These are phyloP conservation scores for Capsicum chinense DNA, from an alignment of 257 asterid species.

Conservation along the genomic window DNA sequence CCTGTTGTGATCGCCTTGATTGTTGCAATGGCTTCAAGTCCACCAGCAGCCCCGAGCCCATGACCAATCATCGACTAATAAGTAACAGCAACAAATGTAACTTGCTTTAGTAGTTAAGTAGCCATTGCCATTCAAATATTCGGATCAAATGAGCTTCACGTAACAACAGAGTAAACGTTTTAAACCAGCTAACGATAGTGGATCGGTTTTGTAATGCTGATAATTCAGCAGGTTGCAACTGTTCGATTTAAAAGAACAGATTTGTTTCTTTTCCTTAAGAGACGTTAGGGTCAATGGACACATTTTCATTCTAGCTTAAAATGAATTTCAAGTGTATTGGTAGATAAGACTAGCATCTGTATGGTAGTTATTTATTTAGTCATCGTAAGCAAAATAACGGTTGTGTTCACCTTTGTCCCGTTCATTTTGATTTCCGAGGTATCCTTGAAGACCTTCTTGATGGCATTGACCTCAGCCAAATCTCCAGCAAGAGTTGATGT, in stretches of 20 bases:
- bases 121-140: not conserved
- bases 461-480: constrained; percentile 71
- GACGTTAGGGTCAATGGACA: not conserved
- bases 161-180: not conserved
- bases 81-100: not conserved
- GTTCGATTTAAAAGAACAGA: not conserved
- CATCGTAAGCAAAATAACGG: not conserved
- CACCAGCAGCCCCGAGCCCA: constrained; percentile 93
- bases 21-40: constrained; percentile 90
- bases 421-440: constrained; percentile 76
- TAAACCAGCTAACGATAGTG: not conserved
- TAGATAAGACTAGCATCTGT: not conserved
- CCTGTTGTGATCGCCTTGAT: constrained; percentile 84
- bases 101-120: not conserved
- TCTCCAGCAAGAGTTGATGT: constrained; percentile 85
- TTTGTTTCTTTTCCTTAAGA: not conserved
- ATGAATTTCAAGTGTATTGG: constrained; percentile 3
- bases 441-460: constrained; percentile 67
- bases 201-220: not conserved
- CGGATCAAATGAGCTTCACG: not conserved
- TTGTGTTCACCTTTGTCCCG: constrained; percentile 58
- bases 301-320: not conserved
- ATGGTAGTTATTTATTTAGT: not conserved
- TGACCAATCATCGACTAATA: constrained; percentile 91
- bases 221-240: not conserved